Conservation (phyloP, 2,329 filamentous ascomycete species). For the Coniella lustricola region DNA sequence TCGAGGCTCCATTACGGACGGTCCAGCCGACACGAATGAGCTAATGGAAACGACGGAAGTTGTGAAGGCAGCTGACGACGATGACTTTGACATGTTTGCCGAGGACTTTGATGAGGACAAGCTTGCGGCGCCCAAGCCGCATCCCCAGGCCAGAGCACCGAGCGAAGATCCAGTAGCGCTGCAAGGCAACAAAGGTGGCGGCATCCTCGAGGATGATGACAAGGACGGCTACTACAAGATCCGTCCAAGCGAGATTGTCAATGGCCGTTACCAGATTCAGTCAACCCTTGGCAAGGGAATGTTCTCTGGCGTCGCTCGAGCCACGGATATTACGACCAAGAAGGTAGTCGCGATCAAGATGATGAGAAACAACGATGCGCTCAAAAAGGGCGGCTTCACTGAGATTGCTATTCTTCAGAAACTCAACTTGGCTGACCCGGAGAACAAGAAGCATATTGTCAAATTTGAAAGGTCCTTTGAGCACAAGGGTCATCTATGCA, state of each 20-base stretch:
- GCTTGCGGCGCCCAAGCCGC: slow-evolving; percentile 47
- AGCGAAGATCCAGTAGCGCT: slow-evolving; percentile 42
- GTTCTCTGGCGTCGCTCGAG: slow-evolving; percentile 93
- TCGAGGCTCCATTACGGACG: slow-evolving; percentile 16
- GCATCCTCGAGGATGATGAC: slow-evolving; percentile 87
- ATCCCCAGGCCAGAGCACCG: slow-evolving; percentile 27
- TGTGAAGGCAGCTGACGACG: slow-evolving; percentile 52
- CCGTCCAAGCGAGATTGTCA: slow-evolving; percentile 82
- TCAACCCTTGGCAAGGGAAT: slow-evolving; percentile 86
- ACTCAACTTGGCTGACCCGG: slow-evolving; percentile 75
- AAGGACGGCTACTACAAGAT: slow-evolving; percentile 95
- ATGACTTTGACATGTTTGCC: slow-evolving; percentile 85
- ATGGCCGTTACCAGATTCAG: slow-evolving; percentile 83
- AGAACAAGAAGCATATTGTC: slow-evolving; percentile 87
- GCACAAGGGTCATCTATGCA: slow-evolving; percentile 90
- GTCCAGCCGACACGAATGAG: slow-evolving; percentile 22
- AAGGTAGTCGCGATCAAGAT: slow-evolving; percentile 93
- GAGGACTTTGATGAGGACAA: slow-evolving; percentile 66
- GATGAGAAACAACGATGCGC: slow-evolving; percentile 90
- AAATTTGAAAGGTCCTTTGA: slow-evolving; percentile 83
- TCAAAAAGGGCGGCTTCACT: slow-evolving; percentile 85
- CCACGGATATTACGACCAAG: slow-evolving; percentile 67
- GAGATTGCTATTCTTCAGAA: slow-evolving; percentile 91
- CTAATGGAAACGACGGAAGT: slow-evolving; percentile 25
- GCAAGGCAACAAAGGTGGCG: slow-evolving; percentile 50